phyloP scores from a whole-genome alignment of 2,329 filamentous ascomycete genomes.

The Trichophyton schoenleinii region DNA sequence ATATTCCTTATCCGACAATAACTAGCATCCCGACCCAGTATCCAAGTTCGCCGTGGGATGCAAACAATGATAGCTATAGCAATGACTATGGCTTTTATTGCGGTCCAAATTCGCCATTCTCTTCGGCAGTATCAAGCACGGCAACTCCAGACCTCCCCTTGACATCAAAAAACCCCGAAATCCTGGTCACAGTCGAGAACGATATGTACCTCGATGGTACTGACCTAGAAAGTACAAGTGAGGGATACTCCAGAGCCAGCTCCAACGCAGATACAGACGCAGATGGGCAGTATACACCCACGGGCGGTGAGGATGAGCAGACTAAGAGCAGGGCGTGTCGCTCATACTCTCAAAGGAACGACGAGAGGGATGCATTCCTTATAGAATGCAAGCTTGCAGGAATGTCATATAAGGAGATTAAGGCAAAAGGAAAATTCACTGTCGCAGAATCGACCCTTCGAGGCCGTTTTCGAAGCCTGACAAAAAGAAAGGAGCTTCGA shows the following conservation, averaged over 20 bases:
- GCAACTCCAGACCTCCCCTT: conserved; percentile 2
- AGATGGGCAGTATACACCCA: background rate
- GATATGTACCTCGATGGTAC: background rate
- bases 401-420: conserved; percentile 38
- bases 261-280: background rate
- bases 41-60: background rate
- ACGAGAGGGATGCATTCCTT: conserved; percentile 28
- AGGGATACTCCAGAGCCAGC: background rate
- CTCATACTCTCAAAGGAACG: conserved; percentile 10
- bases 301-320: background rate
- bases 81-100: conserved; percentile 4
- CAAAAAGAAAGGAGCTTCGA: conserved; percentile 34
- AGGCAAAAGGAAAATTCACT: conserved; percentile 29
- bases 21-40: background rate
- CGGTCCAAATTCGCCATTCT: conserved; percentile 8
- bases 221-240: background rate
- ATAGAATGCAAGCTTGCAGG: conserved; percentile 31
- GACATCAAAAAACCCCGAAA: background rate
- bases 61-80: background rate
- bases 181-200: background rate
- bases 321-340: background rate
- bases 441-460: conserved; percentile 39
- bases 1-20: background rate
- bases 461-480: conserved; percentile 35
- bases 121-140: conserved; percentile 5